These are phyloP conservation scores for Bimuria novae-zelandiae DNA, from an alignment of 2,329 filamentous ascomycete species.

Conservation along the genomic window DNA sequence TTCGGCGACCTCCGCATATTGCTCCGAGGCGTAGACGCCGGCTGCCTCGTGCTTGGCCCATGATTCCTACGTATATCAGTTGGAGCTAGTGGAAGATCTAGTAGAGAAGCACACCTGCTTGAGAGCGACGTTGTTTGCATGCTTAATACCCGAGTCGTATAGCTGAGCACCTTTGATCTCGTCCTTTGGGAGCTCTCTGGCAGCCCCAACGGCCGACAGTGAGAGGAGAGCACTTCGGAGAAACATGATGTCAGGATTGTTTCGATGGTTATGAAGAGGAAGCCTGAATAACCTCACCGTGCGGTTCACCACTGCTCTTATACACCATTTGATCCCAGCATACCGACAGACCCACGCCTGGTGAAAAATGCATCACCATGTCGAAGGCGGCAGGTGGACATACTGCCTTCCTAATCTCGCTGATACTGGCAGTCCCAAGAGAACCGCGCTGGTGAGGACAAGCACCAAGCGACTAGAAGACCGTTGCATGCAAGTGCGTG, in stretches of 20 bases:
- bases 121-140: constrained; percentile 42
- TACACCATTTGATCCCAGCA: constrained; percentile 13
- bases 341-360: constrained; percentile 14
- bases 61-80: constrained; percentile 41
- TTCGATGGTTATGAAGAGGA: constrained; percentile 1
- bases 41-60: constrained; percentile 42
- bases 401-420: constrained; percentile 33
- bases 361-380: constrained; percentile 21
- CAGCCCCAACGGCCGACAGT: constrained; percentile 39
- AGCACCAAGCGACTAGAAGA: constrained; percentile 21
- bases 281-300: constrained; percentile 6
- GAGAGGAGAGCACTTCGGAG: constrained; percentile 36
- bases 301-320: constrained; percentile 21
- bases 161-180: constrained; percentile 39
- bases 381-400: constrained; percentile 36
- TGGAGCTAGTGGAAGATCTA: background rate
- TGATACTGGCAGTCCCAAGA: constrained; percentile 20
- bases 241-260: constrained; percentile 29
- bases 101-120: constrained; percentile 31
- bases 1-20: constrained; percentile 41
- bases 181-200: constrained; percentile 43
- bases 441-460: no score
- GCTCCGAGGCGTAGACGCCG: constrained; percentile 39
- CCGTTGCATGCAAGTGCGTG: background rate
- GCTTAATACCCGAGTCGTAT: constrained; percentile 48